A percentile compares a stretch with the other conserved stretches of the same genome.
Evolutionary conservation across 2,329 filamentous ascomycete genomes (phyloP).

Genomic region (Microsporum ferrugineum): DNA sequence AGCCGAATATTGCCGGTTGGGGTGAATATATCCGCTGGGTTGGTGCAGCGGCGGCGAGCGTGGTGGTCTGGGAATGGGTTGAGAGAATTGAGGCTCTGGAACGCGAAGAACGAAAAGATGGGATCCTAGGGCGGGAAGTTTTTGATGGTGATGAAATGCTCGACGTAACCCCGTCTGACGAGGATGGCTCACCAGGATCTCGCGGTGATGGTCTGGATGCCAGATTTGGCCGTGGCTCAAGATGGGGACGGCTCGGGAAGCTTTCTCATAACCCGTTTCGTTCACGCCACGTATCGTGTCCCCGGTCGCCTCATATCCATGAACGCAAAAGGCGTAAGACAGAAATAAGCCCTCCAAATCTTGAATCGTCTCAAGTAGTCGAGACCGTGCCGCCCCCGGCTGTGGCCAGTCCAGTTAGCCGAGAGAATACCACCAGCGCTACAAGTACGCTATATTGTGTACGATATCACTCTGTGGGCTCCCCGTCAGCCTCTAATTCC

Average conservation of each 20-base stretch:
- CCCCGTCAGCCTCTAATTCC: conserved; percentile 35
- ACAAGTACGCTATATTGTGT: conserved; percentile 54
- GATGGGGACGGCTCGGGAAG: conserved; percentile 21
- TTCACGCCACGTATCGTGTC: not conserved
- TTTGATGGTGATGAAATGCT: conserved; percentile 93
- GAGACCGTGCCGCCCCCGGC: conserved; percentile 36
- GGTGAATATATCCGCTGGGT: conserved; percentile 95
- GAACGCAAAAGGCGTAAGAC: conserved; percentile 6
- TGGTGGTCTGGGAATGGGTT: conserved; percentile 98
- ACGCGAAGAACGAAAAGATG: conserved; percentile 86
- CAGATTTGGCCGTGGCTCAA: conserved; percentile 20
- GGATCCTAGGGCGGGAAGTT: conserved; percentile 77
- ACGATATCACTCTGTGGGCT: conserved; percentile 46
- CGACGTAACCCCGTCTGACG: conserved; percentile 51
- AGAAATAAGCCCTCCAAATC: not conserved
- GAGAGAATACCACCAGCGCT: conserved; percentile 50
- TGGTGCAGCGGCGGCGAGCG: conserved; percentile 83
- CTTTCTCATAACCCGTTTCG: conserved; percentile 7
- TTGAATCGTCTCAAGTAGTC: conserved; percentile 6
- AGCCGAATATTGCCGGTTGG: conserved; percentile 78
- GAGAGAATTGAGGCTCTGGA: conserved; percentile 87
- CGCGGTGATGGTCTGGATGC: conserved; percentile 29
- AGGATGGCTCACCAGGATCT: conserved; percentile 34
- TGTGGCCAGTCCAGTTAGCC: conserved; percentile 46
- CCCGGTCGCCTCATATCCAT: conserved; percentile 16